Base-by-base conservation (phyloP, 805 yeast genomes). In the Naumovozyma castellii region DNA sequence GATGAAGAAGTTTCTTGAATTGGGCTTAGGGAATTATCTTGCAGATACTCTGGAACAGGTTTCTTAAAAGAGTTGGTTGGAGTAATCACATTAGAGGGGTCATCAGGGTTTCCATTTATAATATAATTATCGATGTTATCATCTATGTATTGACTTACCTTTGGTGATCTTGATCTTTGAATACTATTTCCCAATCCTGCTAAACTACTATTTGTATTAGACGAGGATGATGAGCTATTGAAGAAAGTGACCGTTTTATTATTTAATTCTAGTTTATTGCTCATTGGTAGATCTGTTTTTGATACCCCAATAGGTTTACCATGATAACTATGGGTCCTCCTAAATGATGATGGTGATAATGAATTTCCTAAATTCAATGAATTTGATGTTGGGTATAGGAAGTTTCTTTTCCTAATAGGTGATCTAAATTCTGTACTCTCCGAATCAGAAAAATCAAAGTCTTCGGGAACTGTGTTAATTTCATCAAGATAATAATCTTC, bases 401-500 rank as follows among this genome's bases (percentile, higher is more conserved):
- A 29, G 5, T 29, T 29, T 29, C 32, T 29, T 29, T n/a, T 29
- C 32, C 14, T 29, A 5, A 29, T 28, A 2, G 49, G 42, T 5
- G 49, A 36, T 29, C 39, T 41, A 15, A 36, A 18, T 5, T n/a
- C 19, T 18, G 17, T 29, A 3, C 41, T 45, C 6, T 54, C 51
- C n/a, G 54, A 49, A 28, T 54, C 61, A 3, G 56, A 45, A 39
- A 59, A 62, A 14, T 61, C 62, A 34, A 46, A 66, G 38, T 69
- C 72, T 42, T 67, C 74, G 2, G 78, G 75, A 3, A 73, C 61
- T 2, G 53, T 61, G 44, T 74, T 74, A 35, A 70, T 71, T 50
- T 74, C 79, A 45, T 73, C 78, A 16, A 74, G 40, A 13, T 69
- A 56, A 16, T 65, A 64, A n/a, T 69, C 72, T 40, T 67, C 66